A percentile compares a stretch with the other conserved stretches of the same genome.
Evolutionary conservation across 2,329 filamentous ascomycete genomes (phyloP).

Genomic region (Teratosphaeria gauchensis): DNA sequence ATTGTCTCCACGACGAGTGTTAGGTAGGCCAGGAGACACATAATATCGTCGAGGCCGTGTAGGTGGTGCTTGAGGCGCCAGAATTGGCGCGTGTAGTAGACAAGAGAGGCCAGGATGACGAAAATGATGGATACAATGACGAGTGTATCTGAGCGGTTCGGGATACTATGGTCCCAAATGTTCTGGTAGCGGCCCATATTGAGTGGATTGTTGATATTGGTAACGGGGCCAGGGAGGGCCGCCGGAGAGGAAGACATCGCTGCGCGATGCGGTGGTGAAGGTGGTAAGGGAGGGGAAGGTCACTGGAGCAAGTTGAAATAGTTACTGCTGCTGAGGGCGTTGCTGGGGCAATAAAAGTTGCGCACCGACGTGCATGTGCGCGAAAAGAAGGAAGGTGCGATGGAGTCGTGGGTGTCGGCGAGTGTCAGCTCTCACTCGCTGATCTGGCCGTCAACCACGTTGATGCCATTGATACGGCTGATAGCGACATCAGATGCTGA

Average conservation of each 20-base stretch:
- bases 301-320: background rate
- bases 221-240: background rate
- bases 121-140: slow-evolving; percentile 12
- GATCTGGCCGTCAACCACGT: background rate
- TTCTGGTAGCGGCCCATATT: background rate
- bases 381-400: background rate
- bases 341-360: background rate
- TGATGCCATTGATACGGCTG: background rate
- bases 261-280: background rate
- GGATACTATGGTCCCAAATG: slow-evolving; percentile 2
- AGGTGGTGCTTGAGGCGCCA: slow-evolving; percentile 13
- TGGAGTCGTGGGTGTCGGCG: background rate
- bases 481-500: background rate
- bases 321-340: background rate
- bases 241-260: background rate
- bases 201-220: background rate
- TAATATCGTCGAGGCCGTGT: slow-evolving; percentile 13
- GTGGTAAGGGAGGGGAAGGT: background rate
- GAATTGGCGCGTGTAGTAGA: slow-evolving; percentile 10
- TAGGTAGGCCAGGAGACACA: slow-evolving; percentile 13
- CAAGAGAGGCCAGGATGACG: slow-evolving; percentile 10
- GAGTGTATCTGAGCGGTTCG: slow-evolving; percentile 10
- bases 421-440: background rate
- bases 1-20: slow-evolving; percentile 11
- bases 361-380: background rate